Conservation (phyloP, 306 rosid species). For the Prunus mira region DNA sequence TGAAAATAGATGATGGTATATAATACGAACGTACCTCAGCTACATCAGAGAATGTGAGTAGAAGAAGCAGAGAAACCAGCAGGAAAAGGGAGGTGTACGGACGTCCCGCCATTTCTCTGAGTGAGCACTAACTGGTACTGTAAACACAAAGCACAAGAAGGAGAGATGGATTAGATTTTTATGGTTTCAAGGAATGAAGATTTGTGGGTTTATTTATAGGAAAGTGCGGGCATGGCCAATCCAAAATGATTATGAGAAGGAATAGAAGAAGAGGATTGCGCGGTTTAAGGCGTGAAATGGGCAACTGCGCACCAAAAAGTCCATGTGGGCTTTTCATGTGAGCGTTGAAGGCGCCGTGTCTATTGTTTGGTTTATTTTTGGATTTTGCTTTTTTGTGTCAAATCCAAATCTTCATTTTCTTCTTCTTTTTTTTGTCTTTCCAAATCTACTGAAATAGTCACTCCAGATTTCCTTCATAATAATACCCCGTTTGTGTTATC, state of each 20-base stretch:
- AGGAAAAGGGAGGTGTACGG: constrained; percentile 36
- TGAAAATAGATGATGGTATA: background rate
- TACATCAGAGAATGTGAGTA: constrained; percentile 50
- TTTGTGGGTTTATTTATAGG: constrained; percentile 39
- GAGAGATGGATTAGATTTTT: background rate
- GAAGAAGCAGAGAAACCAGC: constrained; percentile 50
- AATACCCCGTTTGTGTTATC: no score
- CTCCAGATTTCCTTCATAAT: no score
- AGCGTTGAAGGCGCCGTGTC: constrained; percentile 55
- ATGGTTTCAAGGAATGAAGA: constrained; percentile 3
- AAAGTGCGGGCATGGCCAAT: background rate
- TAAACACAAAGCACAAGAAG: background rate
- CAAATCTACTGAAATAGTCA: no score
- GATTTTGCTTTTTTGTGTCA: background rate
- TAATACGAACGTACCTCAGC: constrained; percentile 44
- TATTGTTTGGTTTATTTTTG: constrained; percentile 29
- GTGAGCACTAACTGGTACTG: background rate
- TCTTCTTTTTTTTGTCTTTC: background rate
- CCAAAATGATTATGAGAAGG: background rate
- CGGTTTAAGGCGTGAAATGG: constrained; percentile 45
- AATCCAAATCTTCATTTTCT: background rate
- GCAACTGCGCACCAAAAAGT: constrained; percentile 18
- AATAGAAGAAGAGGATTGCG: constrained; percentile 14
- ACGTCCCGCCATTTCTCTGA: constrained; percentile 37
- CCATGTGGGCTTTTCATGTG: background rate